Evolutionary conservation across 768 basidiomycete species (phyloP), one percentile per base, ranked within the genome.

Genomic region (Boletus fagicola): DNA sequence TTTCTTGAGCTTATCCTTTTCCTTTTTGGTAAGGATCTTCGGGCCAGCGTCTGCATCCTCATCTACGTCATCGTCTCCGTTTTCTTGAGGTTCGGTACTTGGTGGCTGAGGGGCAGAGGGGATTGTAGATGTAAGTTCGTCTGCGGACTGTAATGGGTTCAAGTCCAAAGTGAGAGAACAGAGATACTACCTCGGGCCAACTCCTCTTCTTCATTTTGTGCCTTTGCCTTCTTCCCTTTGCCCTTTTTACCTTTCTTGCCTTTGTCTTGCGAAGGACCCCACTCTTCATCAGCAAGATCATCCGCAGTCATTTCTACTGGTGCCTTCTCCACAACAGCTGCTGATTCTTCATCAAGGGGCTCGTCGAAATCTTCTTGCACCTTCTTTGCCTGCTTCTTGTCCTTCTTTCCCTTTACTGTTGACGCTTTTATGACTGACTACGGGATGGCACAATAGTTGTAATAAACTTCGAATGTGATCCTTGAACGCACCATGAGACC

Each of bases 1-100:
- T 76, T 98, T 98, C 83, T 98, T 98, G 59, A 96, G 77, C 70
- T 87, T 87, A 72, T 98, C 95, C 76, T 98, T 98, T 79, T 98
- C 92, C 72, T 96, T 97, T 77, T 98, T 98, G 18, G 88, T 87
- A 36, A 97, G 74, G 33, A 96, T 69, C 73, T 88, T 86, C 4
- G 77, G 77, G 15, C 83, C 90, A 49, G 73, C 74, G 50, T 80
- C 85, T 31, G 81, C 78, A 5, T 62, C 80, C 1, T 69, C 85
- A 8, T 79, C 83, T 24, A 76, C 81, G 22, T 77, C 80, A 13
- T 72, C 73, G 20, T 67, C 76, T 28, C 49, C 79, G 31, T 70
- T 73, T 39, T 72, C 70, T 36, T 67, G 76, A 26, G 72, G 49
- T 18, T 74, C 75, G 6, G 63, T 66, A 36, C 49, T 76, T 30